These are phyloP conservation scores for Antitrichia curtipendula DNA, from an alignment of 225 moss, liverwort and hornwort species.

Conservation along the genomic window DNA sequence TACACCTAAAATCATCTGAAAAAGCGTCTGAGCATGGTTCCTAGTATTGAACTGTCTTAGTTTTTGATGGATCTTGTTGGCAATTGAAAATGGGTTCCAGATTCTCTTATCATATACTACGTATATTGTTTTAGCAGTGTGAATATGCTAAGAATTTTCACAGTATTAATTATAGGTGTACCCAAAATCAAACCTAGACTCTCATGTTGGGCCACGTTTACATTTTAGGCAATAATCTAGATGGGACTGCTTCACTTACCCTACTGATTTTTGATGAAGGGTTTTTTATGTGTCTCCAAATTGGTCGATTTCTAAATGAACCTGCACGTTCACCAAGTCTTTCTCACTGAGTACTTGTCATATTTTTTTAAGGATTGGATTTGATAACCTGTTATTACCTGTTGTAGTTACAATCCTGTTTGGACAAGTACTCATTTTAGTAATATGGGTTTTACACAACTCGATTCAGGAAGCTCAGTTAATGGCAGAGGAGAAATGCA, in stretches of 20 bases:
- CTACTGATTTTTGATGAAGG: not conserved
- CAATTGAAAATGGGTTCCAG: not conserved
- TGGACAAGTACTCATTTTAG: not conserved
- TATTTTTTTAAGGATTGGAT: not conserved
- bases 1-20: not conserved
- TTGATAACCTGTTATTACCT: not conserved
- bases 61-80: not conserved
- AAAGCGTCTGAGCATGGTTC: not conserved
- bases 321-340: not conserved
- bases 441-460: not conserved
- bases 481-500: constrained; percentile 98
- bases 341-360: not conserved
- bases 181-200: not conserved
- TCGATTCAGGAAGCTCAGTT: constrained; percentile 78
- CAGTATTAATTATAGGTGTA: not conserved
- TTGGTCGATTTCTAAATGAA: not conserved
- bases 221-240: not conserved
- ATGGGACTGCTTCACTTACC: not conserved
- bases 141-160: not conserved
- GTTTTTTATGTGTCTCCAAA: not conserved
- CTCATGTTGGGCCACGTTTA: not conserved
- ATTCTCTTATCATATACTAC: not conserved
- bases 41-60: not conserved
- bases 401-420: not conserved
- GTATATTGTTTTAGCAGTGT: not conserved